A percentile compares a stretch with the other conserved stretches of the same genome.
Evolutionary conservation across 2,329 filamentous ascomycete species (phyloP).

Genomic region (Ilyonectria destructans): DNA sequence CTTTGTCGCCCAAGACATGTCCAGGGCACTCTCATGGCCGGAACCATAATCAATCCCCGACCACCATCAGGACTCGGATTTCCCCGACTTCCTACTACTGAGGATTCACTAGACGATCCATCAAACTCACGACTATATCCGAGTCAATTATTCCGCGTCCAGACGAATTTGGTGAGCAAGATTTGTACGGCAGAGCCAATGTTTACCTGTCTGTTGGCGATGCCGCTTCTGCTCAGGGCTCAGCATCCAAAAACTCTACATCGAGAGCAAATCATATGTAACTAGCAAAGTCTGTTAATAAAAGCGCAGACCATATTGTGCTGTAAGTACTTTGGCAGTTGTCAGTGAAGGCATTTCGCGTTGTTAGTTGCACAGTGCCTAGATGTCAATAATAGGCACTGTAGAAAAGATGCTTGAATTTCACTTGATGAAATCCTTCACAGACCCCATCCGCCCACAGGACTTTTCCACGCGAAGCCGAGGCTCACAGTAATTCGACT

Average conservation of each 20-base stretch:
- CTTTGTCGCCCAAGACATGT: background rate
- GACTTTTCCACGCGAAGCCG: constrained; percentile 38
- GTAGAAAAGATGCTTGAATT: constrained; percentile 41
- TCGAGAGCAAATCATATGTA: background rate
- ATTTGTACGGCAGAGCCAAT: background rate
- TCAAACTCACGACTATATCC: background rate
- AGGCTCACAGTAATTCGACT: constrained; percentile 27
- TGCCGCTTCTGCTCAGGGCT: background rate
- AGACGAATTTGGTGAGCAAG: background rate
- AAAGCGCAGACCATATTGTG: too few relatives aligned
- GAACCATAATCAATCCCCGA: background rate
- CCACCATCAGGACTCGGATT: background rate
- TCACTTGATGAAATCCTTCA: constrained; percentile 49
- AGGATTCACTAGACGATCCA: background rate
- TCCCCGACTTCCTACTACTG: background rate
- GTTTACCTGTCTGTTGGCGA: background rate
- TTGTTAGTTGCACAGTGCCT: constrained; percentile 28
- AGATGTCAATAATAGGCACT: constrained; percentile 18
- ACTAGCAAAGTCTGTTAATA: too few relatives aligned
- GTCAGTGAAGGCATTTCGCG: background rate
- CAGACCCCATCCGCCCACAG: constrained; percentile 47
- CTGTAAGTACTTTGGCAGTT: too few relatives aligned
- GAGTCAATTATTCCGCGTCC: background rate
- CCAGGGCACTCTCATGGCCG: background rate
- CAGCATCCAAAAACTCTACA: background rate